Evolutionary conservation across 352 stramenopile species (phyloP).

Genomic region (Phytophthora chlamydospora): DNA sequence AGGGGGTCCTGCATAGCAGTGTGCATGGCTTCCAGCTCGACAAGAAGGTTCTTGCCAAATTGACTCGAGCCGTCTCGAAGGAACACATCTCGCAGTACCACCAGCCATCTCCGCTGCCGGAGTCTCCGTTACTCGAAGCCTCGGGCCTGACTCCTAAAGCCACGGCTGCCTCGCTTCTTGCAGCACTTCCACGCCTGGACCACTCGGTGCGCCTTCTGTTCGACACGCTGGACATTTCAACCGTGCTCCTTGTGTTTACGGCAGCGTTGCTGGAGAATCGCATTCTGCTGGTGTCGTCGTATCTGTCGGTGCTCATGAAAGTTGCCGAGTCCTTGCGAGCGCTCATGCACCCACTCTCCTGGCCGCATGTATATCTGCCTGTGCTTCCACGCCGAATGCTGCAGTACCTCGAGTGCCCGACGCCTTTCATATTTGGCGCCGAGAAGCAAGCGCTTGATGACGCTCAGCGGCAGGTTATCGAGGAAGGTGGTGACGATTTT

Average conservation of each 20-base stretch:
- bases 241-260: conserved; percentile 79
- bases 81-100: conserved; percentile 67
- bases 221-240: conserved; percentile 79
- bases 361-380: conserved; percentile 88
- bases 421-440: conserved; percentile 86
- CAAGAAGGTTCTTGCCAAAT: conserved; percentile 79
- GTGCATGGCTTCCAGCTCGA: conserved; percentile 67
- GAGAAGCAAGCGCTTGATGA: conserved; percentile 70
- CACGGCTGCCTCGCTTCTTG: conserved; percentile 44
- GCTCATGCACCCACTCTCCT: conserved; percentile 87
- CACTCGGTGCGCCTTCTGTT: conserved; percentile 83
- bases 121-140: conserved; percentile 43
- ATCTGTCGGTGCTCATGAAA: conserved; percentile 85
- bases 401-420: conserved; percentile 87
- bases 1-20: conserved; percentile 15
- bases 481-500: conserved; percentile 50
- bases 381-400: conserved; percentile 81
- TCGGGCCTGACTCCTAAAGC: conserved; percentile 36
- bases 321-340: conserved; percentile 76
- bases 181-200: conserved; percentile 64
- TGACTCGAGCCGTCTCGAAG: conserved; percentile 73
- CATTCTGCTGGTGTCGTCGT: conserved; percentile 82
- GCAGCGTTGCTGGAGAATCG: conserved; percentile 81
- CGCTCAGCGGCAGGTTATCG: conserved; percentile 46
- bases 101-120: conserved; percentile 39